Percentiles rank a stretch among this genome's conserved stretches.
These are phyloP conservation scores for Samsoniella hepiali DNA, from an alignment of 2,329 filamentous ascomycete genomes.

Conservation along the genomic window DNA sequence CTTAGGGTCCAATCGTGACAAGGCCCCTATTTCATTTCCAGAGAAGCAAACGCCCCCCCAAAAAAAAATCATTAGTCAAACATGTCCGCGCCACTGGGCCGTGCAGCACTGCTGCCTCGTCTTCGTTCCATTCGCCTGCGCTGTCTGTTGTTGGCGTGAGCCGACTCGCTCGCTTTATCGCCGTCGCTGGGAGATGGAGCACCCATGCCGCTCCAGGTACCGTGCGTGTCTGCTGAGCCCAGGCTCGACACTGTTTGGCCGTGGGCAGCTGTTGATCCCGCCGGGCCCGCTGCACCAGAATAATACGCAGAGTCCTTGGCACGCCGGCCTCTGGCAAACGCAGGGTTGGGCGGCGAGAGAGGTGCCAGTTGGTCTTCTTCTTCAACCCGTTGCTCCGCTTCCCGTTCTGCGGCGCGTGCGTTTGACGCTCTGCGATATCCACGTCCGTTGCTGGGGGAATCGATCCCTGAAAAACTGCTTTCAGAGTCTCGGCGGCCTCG, in stretches of 20 bases:
- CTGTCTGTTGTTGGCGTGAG: slow-evolving; percentile 49
- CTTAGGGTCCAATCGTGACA: background rate
- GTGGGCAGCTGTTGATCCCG: slow-evolving; percentile 39
- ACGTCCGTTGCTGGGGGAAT: slow-evolving; percentile 44
- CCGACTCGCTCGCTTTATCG: slow-evolving; percentile 32
- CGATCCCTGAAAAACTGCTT: slow-evolving; percentile 56
- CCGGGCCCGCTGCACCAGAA: slow-evolving; percentile 45
- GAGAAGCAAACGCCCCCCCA: slow-evolving; percentile 4
- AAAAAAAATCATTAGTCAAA: slow-evolving; percentile 30
- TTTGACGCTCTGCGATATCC: slow-evolving; percentile 55
- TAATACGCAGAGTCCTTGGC: slow-evolving; percentile 62
- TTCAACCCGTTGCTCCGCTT: slow-evolving; percentile 45
- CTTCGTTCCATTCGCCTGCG: slow-evolving; percentile 55
- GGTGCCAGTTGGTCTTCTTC: slow-evolving; percentile 38
- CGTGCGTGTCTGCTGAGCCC: slow-evolving; percentile 47
- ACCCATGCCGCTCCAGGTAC: slow-evolving; percentile 53
- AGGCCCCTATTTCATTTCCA: background rate
- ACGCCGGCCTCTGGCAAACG: slow-evolving; percentile 50
- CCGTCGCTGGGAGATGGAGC: slow-evolving; percentile 41
- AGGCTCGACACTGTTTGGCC: slow-evolving; percentile 46
- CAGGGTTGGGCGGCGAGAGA: slow-evolving; percentile 54
- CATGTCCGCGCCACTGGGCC: slow-evolving; percentile 36
- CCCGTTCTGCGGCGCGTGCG: slow-evolving; percentile 44
- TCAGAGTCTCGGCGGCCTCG: slow-evolving; percentile 46
- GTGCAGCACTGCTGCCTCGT: slow-evolving; percentile 35